Percentiles rank a stretch among this genome's conserved stretches.
These are phyloP conservation scores for Aspergillus aculeatus DNA, from an alignment of 2,329 filamentous ascomycete genomes.

Conservation along the genomic window DNA sequence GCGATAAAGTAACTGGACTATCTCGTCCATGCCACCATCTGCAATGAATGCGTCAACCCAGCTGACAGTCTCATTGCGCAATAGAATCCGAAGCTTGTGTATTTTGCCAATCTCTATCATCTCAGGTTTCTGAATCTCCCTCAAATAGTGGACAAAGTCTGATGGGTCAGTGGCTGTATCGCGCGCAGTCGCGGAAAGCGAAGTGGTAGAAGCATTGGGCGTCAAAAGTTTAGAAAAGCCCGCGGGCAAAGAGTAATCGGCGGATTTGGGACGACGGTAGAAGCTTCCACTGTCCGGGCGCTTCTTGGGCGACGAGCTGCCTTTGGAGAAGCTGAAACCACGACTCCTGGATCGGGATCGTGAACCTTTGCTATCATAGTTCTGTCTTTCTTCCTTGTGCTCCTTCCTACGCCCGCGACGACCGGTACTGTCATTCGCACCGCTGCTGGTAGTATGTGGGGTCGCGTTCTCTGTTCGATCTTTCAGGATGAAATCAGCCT, in stretches of 20 bases:
- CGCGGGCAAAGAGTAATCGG: constrained; percentile 61
- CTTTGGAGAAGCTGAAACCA: constrained; percentile 75
- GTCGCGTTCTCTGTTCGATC: constrained; percentile 69
- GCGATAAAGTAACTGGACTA: constrained; percentile 81
- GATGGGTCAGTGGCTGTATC: constrained; percentile 72
- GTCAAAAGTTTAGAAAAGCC: constrained; percentile 59
- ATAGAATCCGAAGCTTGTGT: constrained; percentile 83
- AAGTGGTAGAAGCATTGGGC: constrained; percentile 55
- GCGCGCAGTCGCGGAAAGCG: constrained; percentile 60
- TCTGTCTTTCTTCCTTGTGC: constrained; percentile 38
- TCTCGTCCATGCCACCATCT: constrained; percentile 87
- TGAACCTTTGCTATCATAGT: constrained; percentile 47
- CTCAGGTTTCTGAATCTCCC: constrained; percentile 76
- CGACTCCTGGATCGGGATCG: constrained; percentile 61
- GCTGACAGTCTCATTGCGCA: constrained; percentile 90
- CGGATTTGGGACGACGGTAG: constrained; percentile 69
- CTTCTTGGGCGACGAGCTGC: constrained; percentile 73
- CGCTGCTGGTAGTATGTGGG: constrained; percentile 46
- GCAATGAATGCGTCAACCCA: constrained; percentile 94
- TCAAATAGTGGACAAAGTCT: constrained; percentile 83
- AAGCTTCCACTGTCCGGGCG: constrained; percentile 65
- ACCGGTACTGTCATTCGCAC: constrained; percentile 28
- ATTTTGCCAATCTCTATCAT: constrained; percentile 89
- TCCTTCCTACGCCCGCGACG: constrained; percentile 45
- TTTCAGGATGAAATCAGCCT: constrained; percentile 91